Percentiles rank a stretch among this genome's conserved stretches.
Evolutionary conservation across 2,329 filamentous ascomycete genomes (phyloP).

Genomic region (Pseudogymnoascus sp.): DNA sequence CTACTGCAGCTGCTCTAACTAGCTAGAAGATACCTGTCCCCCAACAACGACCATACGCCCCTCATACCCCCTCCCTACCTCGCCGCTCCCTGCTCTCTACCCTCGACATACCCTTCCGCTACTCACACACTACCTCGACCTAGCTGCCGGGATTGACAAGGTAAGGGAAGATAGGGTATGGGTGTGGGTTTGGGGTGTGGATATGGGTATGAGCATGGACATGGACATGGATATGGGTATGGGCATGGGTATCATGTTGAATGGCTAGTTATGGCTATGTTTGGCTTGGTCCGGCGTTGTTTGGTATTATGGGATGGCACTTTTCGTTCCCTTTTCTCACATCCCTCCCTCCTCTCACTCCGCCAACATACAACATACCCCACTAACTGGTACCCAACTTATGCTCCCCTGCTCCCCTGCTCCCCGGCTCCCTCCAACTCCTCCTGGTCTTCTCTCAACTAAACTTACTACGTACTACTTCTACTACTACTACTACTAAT

Average conservation of each 20-base stretch:
- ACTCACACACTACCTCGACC: background rate
- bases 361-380: background rate
- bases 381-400: background rate
- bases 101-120: background rate
- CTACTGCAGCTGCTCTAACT: background rate
- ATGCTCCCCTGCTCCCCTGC: background rate
- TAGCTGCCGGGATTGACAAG: slow-evolving; percentile 1
- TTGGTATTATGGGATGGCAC: background rate
- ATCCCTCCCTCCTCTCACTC: background rate
- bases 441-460: background rate
- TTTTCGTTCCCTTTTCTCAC: background rate
- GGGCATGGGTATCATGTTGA: background rate
- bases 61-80: background rate
- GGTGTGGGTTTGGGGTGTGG: background rate
- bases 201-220: background rate
- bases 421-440: too few species aligned
- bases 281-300: background rate
- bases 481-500: background rate
- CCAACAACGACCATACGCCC: background rate
- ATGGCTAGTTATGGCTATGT: background rate
- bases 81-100: background rate
- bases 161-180: background rate
- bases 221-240: background rate
- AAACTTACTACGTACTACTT: background rate
- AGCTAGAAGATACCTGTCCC: background rate